Base-by-base conservation (phyloP, 1,284 basidiomycete species). In the Sanghuangporus sanghuang region DNA sequence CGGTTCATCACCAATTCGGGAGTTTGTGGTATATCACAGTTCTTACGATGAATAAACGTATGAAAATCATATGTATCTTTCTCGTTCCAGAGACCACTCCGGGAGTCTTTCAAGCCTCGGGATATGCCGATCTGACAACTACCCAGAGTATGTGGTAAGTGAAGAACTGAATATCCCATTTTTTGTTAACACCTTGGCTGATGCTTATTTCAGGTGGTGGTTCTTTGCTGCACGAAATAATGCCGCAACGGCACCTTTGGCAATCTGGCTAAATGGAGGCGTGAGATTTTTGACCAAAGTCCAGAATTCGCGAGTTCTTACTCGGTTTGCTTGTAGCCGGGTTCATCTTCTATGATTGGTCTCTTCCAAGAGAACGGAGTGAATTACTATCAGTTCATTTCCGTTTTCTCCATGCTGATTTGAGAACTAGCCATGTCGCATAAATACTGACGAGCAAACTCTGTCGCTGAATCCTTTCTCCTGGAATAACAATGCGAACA, bases 201-300 rank as follows among this genome's bases (percentile, higher is more conserved):
- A 46, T n/a, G 14, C 18, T 18, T 46, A 18, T 46, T 18, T 9
- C 57, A 59, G 83, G 80, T 87, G 87, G 72, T 87, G 86, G 85
- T 87, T 85, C 73, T 89, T 89, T 67, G 85, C 77, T 42, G 79
- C 86, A 1, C 81, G 85, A 40, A 80, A 82, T 55, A 81, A 81
- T 67, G 77, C 84, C 0, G 77, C 79, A 27, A 81, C 76, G 2
- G 85, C 85, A 2, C 85, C 86, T 38, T 74, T 87, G 36, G 77
- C 82, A 12, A 76, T 87, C 52, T 87, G 86, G 85, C 81, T 88
- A 64, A 86, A 86, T 69, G 85, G 85, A 52, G 85, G 85, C 6
- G 84, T 86, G 69, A 67, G 81, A 73, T 8, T 38, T 11, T 18
- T 56, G 42, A 40, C 21, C 7, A 27, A 8, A 8, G 35, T 14